These are phyloP conservation scores for Auricularia heimuer DNA, from an alignment of 768 basidiomycete species.

Conservation along the genomic window DNA sequence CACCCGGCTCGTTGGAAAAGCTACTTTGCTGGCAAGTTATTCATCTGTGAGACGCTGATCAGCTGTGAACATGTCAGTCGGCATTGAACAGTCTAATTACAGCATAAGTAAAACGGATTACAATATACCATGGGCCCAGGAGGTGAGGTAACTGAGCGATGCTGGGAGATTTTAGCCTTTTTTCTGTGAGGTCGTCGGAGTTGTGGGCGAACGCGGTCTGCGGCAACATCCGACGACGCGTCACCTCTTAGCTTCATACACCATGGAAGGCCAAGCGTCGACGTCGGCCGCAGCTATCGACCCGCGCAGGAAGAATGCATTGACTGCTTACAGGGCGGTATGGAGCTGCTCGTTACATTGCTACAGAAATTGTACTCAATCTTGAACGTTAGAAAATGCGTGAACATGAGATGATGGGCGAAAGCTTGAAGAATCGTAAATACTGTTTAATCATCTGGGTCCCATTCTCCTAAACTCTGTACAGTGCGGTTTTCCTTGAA, in stretches of 20 bases:
- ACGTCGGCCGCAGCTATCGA: conserved; percentile 57
- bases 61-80: no score
- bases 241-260: conserved; percentile 10
- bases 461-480: conserved; percentile 3
- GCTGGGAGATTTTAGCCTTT: no score
- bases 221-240: conserved; percentile 4
- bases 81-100: no score
- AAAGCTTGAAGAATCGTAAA: conserved; percentile 84
- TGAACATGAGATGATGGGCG: conserved; percentile 77
- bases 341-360: conserved; percentile 4
- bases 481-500: conserved; percentile 86
- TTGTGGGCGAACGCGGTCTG: background rate
- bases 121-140: no score
- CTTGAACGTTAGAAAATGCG: conserved; percentile 76
- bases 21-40: no score
- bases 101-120: no score
- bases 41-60: no score
- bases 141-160: no score
- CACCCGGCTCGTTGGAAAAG: no score
- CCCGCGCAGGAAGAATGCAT: conserved; percentile 59
- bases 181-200: no score
- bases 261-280: conserved; percentile 26
- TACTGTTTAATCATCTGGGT: conserved; percentile 8
- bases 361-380: no score
- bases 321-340: conserved; percentile 71